Base-by-base conservation (phyloP, 306 rosid species). In the Cercis canadensis region DNA sequence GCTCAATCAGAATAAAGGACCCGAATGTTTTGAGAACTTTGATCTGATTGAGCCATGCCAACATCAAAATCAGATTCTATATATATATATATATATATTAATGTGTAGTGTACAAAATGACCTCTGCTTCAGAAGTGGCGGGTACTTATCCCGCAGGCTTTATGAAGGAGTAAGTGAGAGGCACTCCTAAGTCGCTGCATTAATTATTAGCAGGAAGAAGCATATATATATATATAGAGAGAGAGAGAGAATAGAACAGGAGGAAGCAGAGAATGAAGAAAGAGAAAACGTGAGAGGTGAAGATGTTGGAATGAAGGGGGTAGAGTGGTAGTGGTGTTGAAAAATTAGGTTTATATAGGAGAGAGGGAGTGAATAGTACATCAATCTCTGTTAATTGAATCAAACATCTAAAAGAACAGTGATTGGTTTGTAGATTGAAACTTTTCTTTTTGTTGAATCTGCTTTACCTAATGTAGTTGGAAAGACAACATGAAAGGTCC, bases 1-100 rank as follows among this genome's bases (percentile, higher is more conserved):
- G 59, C 82, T 81, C 84, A 81, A 81, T 81, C 86, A 81, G 32
- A 85, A 60, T 32, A 81, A 85, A 78, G 50, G 7, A 73, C 72
- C 66, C 65, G 37, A 15, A 75, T 37, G 29, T 4, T 49, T 6
- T 59, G 60, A 73, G 81, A 81, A 18, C 60, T 85, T 75, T 78
- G 65, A 76, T 85, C 31, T 75, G 78, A 82, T 78, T 82, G 86
- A 82, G 70, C 67, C 80, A 41, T 58, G 84, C 78, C 84, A 82
- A 82, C 80, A 72, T 78, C 79, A 73, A 52, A 61, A 24, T 24
- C 29, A 24, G 29, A 24, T 24, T 24, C 29, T 24, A 24, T n/a
- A n/a, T n/a, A n/a, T n/a, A n/a, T n/a, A n/a, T n/a, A n/a, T n/a
- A n/a, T n/a, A 24, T 24, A 24, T 1, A 24, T 24, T 1, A 1